Percentiles rank a stretch among this genome's conserved stretches.
phyloP scores from a whole-genome alignment of 352 stramenopile genomes.

The Globisporangium nodosum region DNA sequence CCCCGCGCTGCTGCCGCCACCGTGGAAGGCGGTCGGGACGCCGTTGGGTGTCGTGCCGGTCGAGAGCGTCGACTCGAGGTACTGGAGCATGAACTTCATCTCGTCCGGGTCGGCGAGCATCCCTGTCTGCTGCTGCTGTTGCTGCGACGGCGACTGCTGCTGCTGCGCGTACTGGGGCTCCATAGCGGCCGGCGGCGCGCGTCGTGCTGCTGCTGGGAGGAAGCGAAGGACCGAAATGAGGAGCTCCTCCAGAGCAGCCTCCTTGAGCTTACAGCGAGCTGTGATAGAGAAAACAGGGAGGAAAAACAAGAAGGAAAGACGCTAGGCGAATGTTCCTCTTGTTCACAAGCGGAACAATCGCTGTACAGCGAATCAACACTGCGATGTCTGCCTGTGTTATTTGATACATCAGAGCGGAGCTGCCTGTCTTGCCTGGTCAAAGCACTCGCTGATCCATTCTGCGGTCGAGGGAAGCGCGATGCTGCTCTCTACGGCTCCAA shows the following conservation, averaged over 20 bases:
- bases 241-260: too few relatives aligned
- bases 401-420: neutral
- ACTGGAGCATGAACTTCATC: constrained; percentile 65
- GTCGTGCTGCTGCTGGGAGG: too few relatives aligned
- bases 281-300: too few relatives aligned
- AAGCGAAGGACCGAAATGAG: too few relatives aligned
- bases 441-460: neutral
- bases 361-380: too few relatives aligned
- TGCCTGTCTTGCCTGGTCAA: neutral
- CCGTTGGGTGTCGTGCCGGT: constrained; percentile 29
- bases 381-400: neutral
- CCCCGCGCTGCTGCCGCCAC: constrained; percentile 1
- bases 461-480: neutral
- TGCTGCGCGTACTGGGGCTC: neutral
- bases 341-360: too few relatives aligned
- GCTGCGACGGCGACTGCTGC: neutral
- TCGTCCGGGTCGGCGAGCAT: constrained; percentile 23
- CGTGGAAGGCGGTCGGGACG: constrained; percentile 1
- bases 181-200: neutral
- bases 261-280: too few relatives aligned
- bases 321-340: too few relatives aligned
- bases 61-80: constrained; percentile 49
- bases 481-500: neutral
- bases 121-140: neutral
- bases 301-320: too few relatives aligned